These are phyloP conservation scores for Calocybe cyanea DNA, from an alignment of 768 basidiomycete genomes.

Conservation along the genomic window DNA sequence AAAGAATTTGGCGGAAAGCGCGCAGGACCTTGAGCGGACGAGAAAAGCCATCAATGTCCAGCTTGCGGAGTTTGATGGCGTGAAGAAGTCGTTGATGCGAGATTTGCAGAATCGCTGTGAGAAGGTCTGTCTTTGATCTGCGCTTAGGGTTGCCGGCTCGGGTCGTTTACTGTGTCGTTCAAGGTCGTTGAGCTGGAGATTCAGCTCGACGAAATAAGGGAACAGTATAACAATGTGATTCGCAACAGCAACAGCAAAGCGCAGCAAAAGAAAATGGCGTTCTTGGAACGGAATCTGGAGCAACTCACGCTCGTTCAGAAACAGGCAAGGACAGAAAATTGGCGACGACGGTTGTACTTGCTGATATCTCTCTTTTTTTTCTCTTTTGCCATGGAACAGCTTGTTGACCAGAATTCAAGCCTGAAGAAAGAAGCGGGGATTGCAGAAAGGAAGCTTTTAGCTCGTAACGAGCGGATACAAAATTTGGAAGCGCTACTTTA, in stretches of 20 bases:
- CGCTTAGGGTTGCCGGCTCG: constrained; percentile 14
- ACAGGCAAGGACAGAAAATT: constrained; percentile 51
- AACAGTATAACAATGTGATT: constrained; percentile 98
- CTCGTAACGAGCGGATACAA: constrained; percentile 96
- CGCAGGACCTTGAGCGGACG: constrained; percentile 94
- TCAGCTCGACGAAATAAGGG: constrained; percentile 96
- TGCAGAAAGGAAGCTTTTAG: constrained; percentile 93
- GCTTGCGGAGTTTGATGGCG: constrained; percentile 95
- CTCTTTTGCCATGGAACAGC: constrained; percentile 42
- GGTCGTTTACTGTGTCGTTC: constrained; percentile 8
- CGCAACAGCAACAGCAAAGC: constrained; percentile 98
- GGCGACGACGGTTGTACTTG: not conserved
- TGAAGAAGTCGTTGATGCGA: constrained; percentile 98
- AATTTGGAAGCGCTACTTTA: constrained; percentile 91
- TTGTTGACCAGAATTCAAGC: constrained; percentile 96
- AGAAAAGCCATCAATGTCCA: constrained; percentile 98
- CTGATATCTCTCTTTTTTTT: not conserved
- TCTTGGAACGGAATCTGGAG: constrained; percentile 94
- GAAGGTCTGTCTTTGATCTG: constrained; percentile 57
- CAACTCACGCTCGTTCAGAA: constrained; percentile 95
- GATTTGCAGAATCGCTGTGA: constrained; percentile 99
- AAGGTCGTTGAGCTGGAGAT: constrained; percentile 99
- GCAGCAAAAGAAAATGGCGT: constrained; percentile 99
- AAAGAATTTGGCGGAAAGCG: constrained; percentile 94
- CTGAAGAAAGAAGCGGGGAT: constrained; percentile 97